Percentiles rank a stretch among this genome's conserved stretches.
Conservation (phyloP, 768 basidiomycete species). For the Boletus vinaceobasis region DNA sequence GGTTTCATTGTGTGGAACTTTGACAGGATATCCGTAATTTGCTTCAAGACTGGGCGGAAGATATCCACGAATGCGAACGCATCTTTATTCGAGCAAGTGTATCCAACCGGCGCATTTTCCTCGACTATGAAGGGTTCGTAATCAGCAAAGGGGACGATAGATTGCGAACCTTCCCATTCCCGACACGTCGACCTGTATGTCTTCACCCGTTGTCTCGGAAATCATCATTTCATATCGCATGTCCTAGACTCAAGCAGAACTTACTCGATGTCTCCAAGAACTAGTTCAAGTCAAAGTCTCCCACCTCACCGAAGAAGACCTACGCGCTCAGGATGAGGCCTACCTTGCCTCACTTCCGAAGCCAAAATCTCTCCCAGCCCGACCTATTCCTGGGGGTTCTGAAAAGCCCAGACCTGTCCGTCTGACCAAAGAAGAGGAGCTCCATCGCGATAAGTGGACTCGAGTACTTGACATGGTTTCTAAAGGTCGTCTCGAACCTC, state of each 20-base stretch:
- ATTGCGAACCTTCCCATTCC: slow-evolving; percentile 90
- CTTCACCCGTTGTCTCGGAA: not conserved
- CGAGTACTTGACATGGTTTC: slow-evolving; percentile 86
- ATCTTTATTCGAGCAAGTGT: slow-evolving; percentile 91
- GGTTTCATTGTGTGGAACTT: not conserved
- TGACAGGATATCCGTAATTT: slow-evolving; percentile 83
- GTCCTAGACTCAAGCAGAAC: slow-evolving; percentile 82
- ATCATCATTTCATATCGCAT: not conserved
- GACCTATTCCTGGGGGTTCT: slow-evolving; percentile 33
- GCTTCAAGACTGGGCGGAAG: slow-evolving; percentile 81
- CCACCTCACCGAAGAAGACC: slow-evolving; percentile 79
- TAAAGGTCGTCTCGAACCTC: slow-evolving; percentile 81
- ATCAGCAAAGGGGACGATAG: slow-evolving; percentile 79
- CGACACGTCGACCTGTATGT: slow-evolving; percentile 88
- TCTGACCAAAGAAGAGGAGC: slow-evolving; percentile 79
- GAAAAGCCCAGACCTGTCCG: slow-evolving; percentile 53
- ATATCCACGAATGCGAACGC: slow-evolving; percentile 79
- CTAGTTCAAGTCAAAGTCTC: slow-evolving; percentile 82
- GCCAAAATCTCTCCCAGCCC: slow-evolving; percentile 53
- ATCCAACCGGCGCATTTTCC: slow-evolving; percentile 83
- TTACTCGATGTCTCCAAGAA: slow-evolving; percentile 81
- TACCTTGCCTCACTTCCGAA: slow-evolving; percentile 88
- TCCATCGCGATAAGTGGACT: slow-evolving; percentile 72
- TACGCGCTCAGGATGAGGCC: slow-evolving; percentile 83
- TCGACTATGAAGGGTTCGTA: slow-evolving; percentile 80